phyloP scores from a whole-genome alignment of 2,329 filamentous ascomycete species.

The Purpureocillium lavendulum region DNA sequence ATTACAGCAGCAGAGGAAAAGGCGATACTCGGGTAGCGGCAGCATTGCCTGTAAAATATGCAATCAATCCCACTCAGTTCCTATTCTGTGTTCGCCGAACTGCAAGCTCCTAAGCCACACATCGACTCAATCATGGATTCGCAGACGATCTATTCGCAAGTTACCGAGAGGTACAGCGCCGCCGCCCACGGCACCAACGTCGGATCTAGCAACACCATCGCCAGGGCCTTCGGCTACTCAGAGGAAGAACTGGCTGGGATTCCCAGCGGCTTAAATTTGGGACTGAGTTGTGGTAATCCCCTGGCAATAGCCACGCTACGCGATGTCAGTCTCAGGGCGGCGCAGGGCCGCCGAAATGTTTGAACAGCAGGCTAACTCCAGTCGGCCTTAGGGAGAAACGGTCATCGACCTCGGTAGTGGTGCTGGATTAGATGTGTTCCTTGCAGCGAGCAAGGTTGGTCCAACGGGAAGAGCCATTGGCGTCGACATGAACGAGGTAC shows the following conservation, averaged over 20 bases:
- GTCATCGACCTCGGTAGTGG: constrained; percentile 50
- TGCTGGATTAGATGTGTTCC: constrained; percentile 50
- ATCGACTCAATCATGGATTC: constrained; percentile 15
- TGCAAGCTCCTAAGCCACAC: background rate
- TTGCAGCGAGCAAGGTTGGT: constrained; percentile 42
- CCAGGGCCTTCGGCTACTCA: constrained; percentile 44
- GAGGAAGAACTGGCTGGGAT: constrained; percentile 36
- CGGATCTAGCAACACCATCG: constrained; percentile 30
- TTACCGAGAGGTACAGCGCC: constrained; percentile 26
- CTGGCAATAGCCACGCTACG: constrained; percentile 36
- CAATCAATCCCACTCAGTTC: too few species aligned
- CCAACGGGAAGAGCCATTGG: constrained; percentile 40
- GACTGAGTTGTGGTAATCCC: constrained; percentile 47
- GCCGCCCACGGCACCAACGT: constrained; percentile 16
- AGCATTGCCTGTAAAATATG: too few species aligned
- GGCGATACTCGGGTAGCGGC: too few species aligned
- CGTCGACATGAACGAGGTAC: constrained; percentile 51
- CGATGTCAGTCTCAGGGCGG: constrained; percentile 22
- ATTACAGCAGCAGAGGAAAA: too few species aligned
- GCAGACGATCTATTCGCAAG: constrained; percentile 23
- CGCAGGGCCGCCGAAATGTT: too few species aligned
- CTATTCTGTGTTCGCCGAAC: background rate
- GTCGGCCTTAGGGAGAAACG: constrained; percentile 42
- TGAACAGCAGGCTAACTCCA: too few species aligned
- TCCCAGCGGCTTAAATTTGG: constrained; percentile 40